Percentiles rank a stretch among this genome's conserved stretches.
Evolutionary conservation across 2,329 filamentous ascomycete species (phyloP).

Genomic region (Pseudocercospora musae): DNA sequence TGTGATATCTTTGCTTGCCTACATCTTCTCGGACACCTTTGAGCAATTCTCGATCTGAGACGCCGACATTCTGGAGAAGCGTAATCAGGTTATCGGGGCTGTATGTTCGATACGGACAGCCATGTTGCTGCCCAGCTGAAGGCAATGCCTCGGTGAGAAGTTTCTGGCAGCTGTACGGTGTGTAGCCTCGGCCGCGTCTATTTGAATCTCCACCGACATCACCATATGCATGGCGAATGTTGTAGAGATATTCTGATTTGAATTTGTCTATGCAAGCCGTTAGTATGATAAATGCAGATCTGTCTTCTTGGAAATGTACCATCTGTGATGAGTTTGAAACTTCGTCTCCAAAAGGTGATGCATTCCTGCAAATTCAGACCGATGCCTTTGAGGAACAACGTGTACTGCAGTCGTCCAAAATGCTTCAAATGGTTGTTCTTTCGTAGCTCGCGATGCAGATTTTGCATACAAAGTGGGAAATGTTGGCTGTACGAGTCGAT

Average conservation of each 20-base stretch:
- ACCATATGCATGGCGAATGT: slow-evolving; percentile 90
- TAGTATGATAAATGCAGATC: slow-evolving; percentile 1
- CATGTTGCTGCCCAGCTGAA: slow-evolving; percentile 78
- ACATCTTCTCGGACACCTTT: slow-evolving; percentile 85
- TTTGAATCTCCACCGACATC: slow-evolving; percentile 93
- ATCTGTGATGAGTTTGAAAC: slow-evolving; percentile 83
- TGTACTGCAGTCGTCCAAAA: slow-evolving; percentile 89
- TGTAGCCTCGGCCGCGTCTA: slow-evolving; percentile 80
- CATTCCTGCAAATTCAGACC: slow-evolving; percentile 89
- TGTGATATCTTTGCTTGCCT: slow-evolving; percentile 81
- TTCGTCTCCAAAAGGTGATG: slow-evolving; percentile 83
- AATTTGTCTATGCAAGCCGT: slow-evolving; percentile 63
- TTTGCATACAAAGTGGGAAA: slow-evolving; percentile 92
- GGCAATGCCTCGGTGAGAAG: slow-evolving; percentile 87
- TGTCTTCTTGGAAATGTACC: slow-evolving; percentile 20
- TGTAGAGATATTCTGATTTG: slow-evolving; percentile 97
- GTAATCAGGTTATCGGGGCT: slow-evolving; percentile 77
- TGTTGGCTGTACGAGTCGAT: slow-evolving; percentile 76
- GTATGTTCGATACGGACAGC: slow-evolving; percentile 96
- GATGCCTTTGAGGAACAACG: slow-evolving; percentile 93
- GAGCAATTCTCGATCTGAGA: slow-evolving; percentile 73
- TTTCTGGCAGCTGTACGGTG: slow-evolving; percentile 91
- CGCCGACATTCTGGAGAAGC: slow-evolving; percentile 73
- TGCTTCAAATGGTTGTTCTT: slow-evolving; percentile 91
- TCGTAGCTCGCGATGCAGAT: slow-evolving; percentile 79